Conservation (phyloP, 495 filamentous ascomycete genomes). For the Lasiosphaeriaceae sp. region DNA sequence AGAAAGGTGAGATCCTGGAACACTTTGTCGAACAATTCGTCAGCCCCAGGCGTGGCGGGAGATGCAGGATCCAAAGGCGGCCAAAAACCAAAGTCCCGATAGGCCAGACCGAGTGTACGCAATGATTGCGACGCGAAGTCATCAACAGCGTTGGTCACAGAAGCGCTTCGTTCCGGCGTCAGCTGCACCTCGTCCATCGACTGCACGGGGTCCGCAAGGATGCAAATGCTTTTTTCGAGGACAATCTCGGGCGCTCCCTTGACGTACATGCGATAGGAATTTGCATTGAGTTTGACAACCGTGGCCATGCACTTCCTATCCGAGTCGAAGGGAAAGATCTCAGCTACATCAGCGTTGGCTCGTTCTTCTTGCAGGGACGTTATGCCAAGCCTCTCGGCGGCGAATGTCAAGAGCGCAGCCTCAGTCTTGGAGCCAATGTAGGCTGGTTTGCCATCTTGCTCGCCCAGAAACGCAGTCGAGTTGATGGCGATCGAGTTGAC, state of each 20-base stretch:
- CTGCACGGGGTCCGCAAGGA: constrained; percentile 47
- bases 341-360: constrained; percentile 53
- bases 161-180: constrained; percentile 47
- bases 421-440: constrained; percentile 77
- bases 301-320: constrained; percentile 70
- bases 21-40: constrained; percentile 63
- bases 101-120: constrained; percentile 70
- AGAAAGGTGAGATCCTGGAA: constrained; percentile 66
- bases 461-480: constrained; percentile 71
- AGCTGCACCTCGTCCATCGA: constrained; percentile 22
- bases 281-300: constrained; percentile 51
- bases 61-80: constrained; percentile 57
- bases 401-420: constrained; percentile 64
- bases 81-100: constrained; percentile 73
- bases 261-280: constrained; percentile 59
- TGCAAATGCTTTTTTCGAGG: constrained; percentile 53
- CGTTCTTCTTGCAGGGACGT: constrained; percentile 53
- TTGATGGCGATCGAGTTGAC: constrained; percentile 66
- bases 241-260: constrained; percentile 74
- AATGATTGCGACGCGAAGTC: constrained; percentile 68
- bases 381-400: constrained; percentile 61
- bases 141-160: constrained; percentile 54
- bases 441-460: constrained; percentile 53
- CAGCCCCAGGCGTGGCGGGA: constrained; percentile 53
- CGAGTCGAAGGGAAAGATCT: constrained; percentile 68